Evolutionary conservation across 2,329 filamentous ascomycete genomes (phyloP), one percentile per base, ranked within the genome.

Genomic region (Bipolaris gigantea): DNA sequence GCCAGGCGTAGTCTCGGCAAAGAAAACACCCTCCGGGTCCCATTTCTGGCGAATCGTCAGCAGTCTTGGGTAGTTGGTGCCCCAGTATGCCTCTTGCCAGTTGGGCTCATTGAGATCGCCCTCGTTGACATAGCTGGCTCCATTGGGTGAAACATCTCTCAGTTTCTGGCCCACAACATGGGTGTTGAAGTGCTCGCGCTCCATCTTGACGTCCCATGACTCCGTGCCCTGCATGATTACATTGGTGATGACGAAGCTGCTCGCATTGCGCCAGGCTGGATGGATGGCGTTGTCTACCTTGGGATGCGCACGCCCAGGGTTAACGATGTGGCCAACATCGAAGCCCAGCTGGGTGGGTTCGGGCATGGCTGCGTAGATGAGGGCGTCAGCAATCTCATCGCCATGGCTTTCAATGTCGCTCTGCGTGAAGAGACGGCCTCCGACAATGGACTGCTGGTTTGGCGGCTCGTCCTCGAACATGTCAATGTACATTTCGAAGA

Each of bases 71-170:
- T 74, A 75, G 19, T 74, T 74, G 5, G 48, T 55, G 0, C 72
- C 72, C 69, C 70, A 75, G 55, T 72, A 74, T 21, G 69, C 58
- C 30, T 66, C 51, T 36, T 73, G 71, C 70, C 70, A 75, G 53
- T 73, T 64, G 1, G 71, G 71, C 54, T 73, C 72, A 34, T 73
- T 60, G 15, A 73, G 51, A 57, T 73, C 70, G 11, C 71, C 71
- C 56, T 73, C 71, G 34, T 73, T 73, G 16, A 73, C 71, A 41
- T 73, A 73, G 8, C 65, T 64, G n/a, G 69, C 71, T 21, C 71
- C 70, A 34, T 61, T 36, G 1, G 68, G 70, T 8, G 56, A 64
- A 7, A 64, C 71, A n/a, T 70, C 65, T 39, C 71, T 59, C 39
- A 73, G 10, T 8, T 57, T 60, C 59, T 66, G 64, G 3, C 69